Conservation (phyloP, 2,329 filamentous ascomycete species). For the Sarocladiaceae sp. region DNA sequence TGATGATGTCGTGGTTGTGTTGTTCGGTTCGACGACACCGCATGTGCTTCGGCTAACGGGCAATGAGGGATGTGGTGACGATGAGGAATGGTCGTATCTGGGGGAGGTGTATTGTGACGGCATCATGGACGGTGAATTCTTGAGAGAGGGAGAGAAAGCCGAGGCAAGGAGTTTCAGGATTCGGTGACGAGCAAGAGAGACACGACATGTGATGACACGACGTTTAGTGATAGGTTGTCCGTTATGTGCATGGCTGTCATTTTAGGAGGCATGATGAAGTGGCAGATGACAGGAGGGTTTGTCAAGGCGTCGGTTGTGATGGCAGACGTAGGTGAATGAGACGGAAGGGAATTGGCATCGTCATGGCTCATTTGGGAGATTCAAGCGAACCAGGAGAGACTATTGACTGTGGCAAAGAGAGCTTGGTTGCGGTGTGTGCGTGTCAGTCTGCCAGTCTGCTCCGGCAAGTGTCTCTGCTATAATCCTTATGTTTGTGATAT, state of each 20-base stretch:
- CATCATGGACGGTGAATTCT: constrained; percentile 27
- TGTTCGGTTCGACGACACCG: constrained; percentile 24
- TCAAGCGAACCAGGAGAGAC: not conserved
- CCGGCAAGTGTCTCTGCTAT: not conserved
- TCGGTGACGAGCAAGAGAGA: not conserved
- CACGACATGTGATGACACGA: not conserved
- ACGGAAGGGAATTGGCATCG: constrained; percentile 1
- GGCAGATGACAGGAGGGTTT: no score
- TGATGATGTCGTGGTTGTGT: constrained; percentile 23
- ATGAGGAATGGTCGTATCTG: constrained; percentile 19
- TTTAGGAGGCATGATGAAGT: no score
- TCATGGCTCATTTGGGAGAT: not conserved
- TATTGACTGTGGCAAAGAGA: not conserved
- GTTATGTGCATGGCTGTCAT: no score
- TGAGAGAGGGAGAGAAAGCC: constrained; percentile 12
- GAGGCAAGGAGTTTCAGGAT: constrained; percentile 2
- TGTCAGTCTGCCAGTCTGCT: not conserved
- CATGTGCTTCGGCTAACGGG: constrained; percentile 24
- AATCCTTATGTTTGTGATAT: not conserved
- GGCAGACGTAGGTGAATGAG: not conserved
- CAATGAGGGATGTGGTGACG: not conserved
- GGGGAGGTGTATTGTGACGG: constrained; percentile 30
- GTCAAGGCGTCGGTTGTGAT: no score
- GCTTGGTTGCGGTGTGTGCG: no score
- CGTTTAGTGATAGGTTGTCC: not conserved